A percentile compares a stretch with the other conserved stretches of the same genome.
These are phyloP conservation scores for Citrus sinensis DNA, from an alignment of 345 rosid genomes.

Conservation along the genomic window DNA sequence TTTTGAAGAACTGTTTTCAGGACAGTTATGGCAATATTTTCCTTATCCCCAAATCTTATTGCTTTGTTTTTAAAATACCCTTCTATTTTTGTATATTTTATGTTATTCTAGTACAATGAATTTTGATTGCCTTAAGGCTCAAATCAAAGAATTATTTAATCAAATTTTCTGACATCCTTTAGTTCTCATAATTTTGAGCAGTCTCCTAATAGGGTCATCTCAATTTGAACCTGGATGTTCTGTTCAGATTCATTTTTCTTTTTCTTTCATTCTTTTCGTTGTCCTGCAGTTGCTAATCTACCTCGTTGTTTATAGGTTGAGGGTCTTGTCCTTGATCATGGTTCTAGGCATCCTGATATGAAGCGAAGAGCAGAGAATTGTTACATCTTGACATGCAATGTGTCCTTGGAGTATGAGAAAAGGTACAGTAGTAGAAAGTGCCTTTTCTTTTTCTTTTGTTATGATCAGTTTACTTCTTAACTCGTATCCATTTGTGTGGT, in stretches of 20 bases:
- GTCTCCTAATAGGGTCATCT: background rate
- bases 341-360: constrained; percentile 99
- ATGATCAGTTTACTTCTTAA: background rate
- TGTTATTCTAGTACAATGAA: too few relatives aligned
- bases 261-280: background rate
- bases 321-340: constrained; percentile 98
- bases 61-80: background rate
- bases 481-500: background rate
- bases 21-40: background rate
- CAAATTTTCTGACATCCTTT: background rate
- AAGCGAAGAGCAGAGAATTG: constrained; percentile 96
- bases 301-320: constrained; percentile 54
- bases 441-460: background rate
- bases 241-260: background rate
- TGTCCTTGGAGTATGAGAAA: constrained; percentile 93
- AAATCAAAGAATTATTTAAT: background rate
- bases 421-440: constrained; percentile 41
- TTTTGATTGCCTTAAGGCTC: too few relatives aligned
- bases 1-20: background rate
- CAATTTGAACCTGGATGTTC: background rate
- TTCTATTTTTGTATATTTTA: background rate
- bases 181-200: background rate
- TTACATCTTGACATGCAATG: constrained; percentile 89
- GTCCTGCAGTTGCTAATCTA: background rate
- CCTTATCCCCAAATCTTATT: background rate